These are phyloP conservation scores for Yarrowia porcina DNA, from an alignment of 805 yeast genomes.

Conservation along the genomic window DNA sequence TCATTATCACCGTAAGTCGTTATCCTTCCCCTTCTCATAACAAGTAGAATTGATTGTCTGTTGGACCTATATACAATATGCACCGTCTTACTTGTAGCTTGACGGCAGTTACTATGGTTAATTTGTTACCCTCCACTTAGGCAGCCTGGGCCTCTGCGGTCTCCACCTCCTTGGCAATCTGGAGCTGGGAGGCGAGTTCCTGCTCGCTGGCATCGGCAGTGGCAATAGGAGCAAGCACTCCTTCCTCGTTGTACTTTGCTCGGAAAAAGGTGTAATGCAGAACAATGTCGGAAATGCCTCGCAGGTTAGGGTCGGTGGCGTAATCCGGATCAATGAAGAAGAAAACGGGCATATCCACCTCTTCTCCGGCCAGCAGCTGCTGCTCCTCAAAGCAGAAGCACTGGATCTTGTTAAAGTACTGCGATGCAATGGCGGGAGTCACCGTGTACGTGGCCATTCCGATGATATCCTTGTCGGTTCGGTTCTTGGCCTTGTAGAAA, in stretches of 20 bases:
- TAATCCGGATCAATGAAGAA: conserved; percentile 96
- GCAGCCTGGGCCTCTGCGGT: conserved; percentile 1
- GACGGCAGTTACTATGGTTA: neutral
- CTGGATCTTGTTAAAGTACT: conserved; percentile 93
- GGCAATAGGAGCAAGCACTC: conserved; percentile 32
- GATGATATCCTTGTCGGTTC: conserved; percentile 80
- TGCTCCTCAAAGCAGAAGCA: conserved; percentile 99
- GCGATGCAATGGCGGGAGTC: conserved; percentile 94
- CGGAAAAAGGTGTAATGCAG: conserved; percentile 89
- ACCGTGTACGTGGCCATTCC: conserved; percentile 99
- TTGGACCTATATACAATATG: conserved; percentile 18
- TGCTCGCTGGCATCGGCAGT: conserved; percentile 17
- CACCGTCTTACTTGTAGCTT: neutral
- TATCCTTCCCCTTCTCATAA: neutral
- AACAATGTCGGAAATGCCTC: conserved; percentile 83
- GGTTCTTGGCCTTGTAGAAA: conserved; percentile 87
- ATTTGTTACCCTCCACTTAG: neutral
- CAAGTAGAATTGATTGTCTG: conserved; percentile 5
- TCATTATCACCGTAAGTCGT: neutral
- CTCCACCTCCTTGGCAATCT: conserved; percentile 13
- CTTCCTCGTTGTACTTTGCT: conserved; percentile 34
- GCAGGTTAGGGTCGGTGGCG: conserved; percentile 88
- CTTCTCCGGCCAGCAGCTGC: conserved; percentile 88
- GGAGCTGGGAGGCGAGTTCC: conserved; percentile 6
- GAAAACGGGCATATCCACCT: conserved; percentile 97